Conservation (phyloP, 768 basidiomycete species). For the Termitomyces sp. region DNA sequence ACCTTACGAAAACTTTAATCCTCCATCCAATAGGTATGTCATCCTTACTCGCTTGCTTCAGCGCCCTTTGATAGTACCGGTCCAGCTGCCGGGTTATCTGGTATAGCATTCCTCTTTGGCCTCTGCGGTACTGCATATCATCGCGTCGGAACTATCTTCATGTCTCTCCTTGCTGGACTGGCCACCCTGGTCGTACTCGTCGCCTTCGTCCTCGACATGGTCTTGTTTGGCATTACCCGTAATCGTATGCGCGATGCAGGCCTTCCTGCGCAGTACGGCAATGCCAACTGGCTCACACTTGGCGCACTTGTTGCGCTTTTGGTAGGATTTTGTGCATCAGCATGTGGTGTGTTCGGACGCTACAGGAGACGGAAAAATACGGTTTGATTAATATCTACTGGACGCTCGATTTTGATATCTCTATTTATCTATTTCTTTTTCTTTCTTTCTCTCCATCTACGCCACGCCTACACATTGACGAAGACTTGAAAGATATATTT, state of each 20-base stretch:
- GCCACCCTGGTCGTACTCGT: slow-evolving; percentile 64
- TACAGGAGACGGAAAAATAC: slow-evolving; percentile 42
- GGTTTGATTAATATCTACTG: neutral
- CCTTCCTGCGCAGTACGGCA: slow-evolving; percentile 55
- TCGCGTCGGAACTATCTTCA: slow-evolving; percentile 70
- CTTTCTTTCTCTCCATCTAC: neutral
- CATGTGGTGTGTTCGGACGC: slow-evolving; percentile 62
- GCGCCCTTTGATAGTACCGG: neutral
- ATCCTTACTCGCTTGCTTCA: neutral
- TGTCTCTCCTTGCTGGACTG: slow-evolving; percentile 63
- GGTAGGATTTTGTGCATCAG: slow-evolving; percentile 59
- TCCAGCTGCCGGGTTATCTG: slow-evolving; percentile 58
- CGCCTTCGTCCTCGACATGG: slow-evolving; percentile 74
- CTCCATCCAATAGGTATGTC: slow-evolving; percentile 72
- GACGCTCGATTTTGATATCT: neutral
- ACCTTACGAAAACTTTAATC: slow-evolving; percentile 69
- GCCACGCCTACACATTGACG: neutral
- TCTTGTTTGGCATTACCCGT: slow-evolving; percentile 69
- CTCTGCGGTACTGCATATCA: slow-evolving; percentile 60
- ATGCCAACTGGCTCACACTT: slow-evolving; percentile 79
- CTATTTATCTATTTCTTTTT: neutral
- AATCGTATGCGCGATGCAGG: slow-evolving; percentile 47
- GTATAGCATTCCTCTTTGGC: slow-evolving; percentile 61
- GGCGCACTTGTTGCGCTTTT: slow-evolving; percentile 65
- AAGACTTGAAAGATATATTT: neutral